phyloP scores from a whole-genome alignment of 1,284 basidiomycete species.

The Erythrobasidium hasegawianum region DNA sequence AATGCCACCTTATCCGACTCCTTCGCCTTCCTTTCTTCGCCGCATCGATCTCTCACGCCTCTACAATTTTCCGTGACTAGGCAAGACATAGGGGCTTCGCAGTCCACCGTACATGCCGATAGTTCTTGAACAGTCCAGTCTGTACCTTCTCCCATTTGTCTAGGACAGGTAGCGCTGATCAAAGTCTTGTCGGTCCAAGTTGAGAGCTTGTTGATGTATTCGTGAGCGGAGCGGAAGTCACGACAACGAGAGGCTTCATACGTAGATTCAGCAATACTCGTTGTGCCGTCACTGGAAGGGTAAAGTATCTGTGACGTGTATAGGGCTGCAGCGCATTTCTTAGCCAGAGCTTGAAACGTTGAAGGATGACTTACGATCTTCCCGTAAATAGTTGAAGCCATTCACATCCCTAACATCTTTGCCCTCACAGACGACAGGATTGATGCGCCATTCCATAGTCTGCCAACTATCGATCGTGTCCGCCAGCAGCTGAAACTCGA shows the following conservation, averaged over 20 bases:
- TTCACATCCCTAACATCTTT: slow-evolving; percentile 6
- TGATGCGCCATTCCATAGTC: slow-evolving; percentile 41
- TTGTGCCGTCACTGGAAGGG: slow-evolving; percentile 42
- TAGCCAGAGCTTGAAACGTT: too few species aligned
- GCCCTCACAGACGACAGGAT: slow-evolving; percentile 42
- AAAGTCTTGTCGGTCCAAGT: slow-evolving; percentile 21
- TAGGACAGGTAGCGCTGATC: slow-evolving; percentile 5
- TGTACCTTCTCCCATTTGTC: slow-evolving; percentile 29
- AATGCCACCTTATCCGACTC: slow-evolving; percentile 25
- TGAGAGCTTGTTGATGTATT: slow-evolving; percentile 34
- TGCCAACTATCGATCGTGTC: slow-evolving; percentile 32
- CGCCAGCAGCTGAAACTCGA: slow-evolving; percentile 38
- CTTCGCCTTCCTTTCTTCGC: slow-evolving; percentile 20
- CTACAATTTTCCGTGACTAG: slow-evolving; percentile 43
- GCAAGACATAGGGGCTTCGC: slow-evolving; percentile 41
- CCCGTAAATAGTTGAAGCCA: slow-evolving; percentile 38
- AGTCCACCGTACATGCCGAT: slow-evolving; percentile 41
- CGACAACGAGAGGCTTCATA: slow-evolving; percentile 38
- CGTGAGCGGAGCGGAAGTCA: slow-evolving; percentile 40
- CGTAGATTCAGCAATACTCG: slow-evolving; percentile 41
- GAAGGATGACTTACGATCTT: slow-evolving; percentile 39
- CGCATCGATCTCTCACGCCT: slow-evolving; percentile 43
- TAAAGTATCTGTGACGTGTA: slow-evolving; percentile 43
- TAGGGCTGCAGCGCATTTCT: slow-evolving; percentile 36
- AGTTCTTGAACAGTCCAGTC: slow-evolving; percentile 40